A percentile compares a stretch with the other conserved stretches of the same genome.
These are phyloP conservation scores for Stentor roeselii DNA, from an alignment of 73 alveolate genomes.

Conservation along the genomic window DNA sequence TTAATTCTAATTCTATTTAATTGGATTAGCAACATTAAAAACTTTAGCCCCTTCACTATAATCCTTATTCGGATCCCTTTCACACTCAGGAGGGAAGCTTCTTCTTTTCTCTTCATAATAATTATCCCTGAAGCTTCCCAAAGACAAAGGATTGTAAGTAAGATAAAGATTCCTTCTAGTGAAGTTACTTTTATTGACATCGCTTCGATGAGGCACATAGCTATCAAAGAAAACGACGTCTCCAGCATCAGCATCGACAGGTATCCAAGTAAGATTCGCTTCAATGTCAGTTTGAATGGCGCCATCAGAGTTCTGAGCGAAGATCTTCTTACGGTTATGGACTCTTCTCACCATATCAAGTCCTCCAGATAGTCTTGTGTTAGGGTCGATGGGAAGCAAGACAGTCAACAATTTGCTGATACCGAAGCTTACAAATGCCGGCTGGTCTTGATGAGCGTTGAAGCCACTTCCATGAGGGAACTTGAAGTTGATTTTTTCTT, in stretches of 20 bases:
- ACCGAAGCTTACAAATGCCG: conserved; percentile 2
- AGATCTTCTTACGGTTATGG: no score
- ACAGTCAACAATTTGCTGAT: not conserved
- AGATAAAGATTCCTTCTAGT: not conserved
- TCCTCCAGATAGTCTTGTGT: not conserved
- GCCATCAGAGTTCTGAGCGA: no score
- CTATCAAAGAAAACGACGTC: not conserved
- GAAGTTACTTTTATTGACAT: not conserved
- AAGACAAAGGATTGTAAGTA: not conserved
- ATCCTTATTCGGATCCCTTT: no score
- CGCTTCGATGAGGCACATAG: conserved; percentile 1
- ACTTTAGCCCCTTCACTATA: no score
- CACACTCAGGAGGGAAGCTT: conserved; percentile 8
- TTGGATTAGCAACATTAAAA: no score
- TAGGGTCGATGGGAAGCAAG: not conserved
- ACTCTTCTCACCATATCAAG: not conserved
- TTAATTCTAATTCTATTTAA: no score
- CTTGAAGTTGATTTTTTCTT: not conserved
- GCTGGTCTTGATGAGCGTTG: not conserved
- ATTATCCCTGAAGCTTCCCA: not conserved
- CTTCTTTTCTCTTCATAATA: not conserved
- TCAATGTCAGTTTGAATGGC: no score
- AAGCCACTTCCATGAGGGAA: not conserved
- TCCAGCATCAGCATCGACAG: no score
- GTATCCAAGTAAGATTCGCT: no score